Percentiles rank a stretch among this genome's conserved stretches.
Conservation (phyloP, 768 basidiomycete genomes). For the Mycena latifolia region DNA sequence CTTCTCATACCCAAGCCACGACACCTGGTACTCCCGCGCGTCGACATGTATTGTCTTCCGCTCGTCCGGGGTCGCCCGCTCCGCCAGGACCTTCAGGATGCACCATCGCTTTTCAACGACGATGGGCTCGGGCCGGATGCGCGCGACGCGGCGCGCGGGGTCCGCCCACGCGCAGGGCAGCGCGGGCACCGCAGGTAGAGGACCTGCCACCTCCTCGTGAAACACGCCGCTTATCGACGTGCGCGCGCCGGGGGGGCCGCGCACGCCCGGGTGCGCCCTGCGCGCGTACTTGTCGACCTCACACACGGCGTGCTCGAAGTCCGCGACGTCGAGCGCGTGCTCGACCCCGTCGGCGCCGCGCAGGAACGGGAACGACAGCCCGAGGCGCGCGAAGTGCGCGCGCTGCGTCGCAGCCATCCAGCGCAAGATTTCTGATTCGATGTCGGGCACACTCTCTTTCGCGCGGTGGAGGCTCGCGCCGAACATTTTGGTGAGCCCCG, state of each 20-base stretch:
- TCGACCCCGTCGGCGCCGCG: conserved; percentile 50
- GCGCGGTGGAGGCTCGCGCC: conserved; percentile 52
- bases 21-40: conserved; percentile 58
- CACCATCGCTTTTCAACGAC: conserved; percentile 59
- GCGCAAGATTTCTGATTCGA: conserved; percentile 70
- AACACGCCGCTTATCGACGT: conserved; percentile 55
- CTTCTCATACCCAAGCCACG: conserved; percentile 68
- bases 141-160: conserved; percentile 53
- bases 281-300: conserved; percentile 86
- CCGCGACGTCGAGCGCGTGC: conserved; percentile 71
- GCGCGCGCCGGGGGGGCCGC: conserved; percentile 51
- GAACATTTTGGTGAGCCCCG: conserved; percentile 80
- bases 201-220: conserved; percentile 43
- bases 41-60: conserved; percentile 31
- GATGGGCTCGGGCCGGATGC: conserved; percentile 54
- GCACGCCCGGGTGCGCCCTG: conserved; percentile 60
- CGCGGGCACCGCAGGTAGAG: conserved; percentile 43
- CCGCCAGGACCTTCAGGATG: conserved; percentile 50
- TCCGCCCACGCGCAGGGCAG: conserved; percentile 71
- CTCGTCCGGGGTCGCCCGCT: conserved; percentile 47
- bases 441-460: conserved; percentile 44
- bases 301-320: conserved; percentile 84
- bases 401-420: conserved; percentile 73
- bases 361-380: conserved; percentile 63
- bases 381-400: conserved; percentile 71